Base-by-base conservation (phyloP, 345 rosid species). In the Erucastrum elatum region DNA sequence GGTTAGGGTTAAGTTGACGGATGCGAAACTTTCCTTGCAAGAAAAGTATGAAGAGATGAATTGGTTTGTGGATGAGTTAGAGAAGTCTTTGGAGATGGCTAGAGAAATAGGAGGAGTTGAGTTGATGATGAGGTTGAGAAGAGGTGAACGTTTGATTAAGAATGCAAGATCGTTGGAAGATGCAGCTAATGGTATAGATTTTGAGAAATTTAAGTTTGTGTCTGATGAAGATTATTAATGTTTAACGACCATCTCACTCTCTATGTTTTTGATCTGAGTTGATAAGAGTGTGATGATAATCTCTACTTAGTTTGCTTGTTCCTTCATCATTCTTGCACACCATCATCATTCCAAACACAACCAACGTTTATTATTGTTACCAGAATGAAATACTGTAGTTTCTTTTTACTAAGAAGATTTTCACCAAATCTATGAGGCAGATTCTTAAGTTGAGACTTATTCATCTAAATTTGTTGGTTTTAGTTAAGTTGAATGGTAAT, bases 1-100 rank as follows among this genome's bases (percentile, higher is more conserved):
- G 33, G 94, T 90, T 30, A 90, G 90, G 84, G 90, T 91, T 91
- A 91, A 90, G 89, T 84, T 93, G 67, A 80, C 78, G 11, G 97
- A 93, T 83, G 94, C 91, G 1, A 91, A 87, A 77, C 86, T 81
- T 69, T 73, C 78, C 9, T 79, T 81, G 72, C 80, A 85, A 79
- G 86, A 81, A 64, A 85, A 82, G 75, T 83, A 78, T 35, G 83
- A 84, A 33, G 83, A 73, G 58, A 85, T 85, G 86, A 79, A 85
- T 76, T 82, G 74, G 75, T 84, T 88, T 71, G 90, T 87, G 55
- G 62, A 21, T 8, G 76, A 80, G 63, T 80, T 80, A 70, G 76
- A 80, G 34, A 70, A 75, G 68, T 31, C 55, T 75, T 75, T 80
- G 44, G 62, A 58, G 76, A 31, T 56, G 66, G 75, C 53, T 0